Evolutionary conservation across 164 flowering plant species (phyloP).

Genomic region (Aristolochia fimbriata): DNA sequence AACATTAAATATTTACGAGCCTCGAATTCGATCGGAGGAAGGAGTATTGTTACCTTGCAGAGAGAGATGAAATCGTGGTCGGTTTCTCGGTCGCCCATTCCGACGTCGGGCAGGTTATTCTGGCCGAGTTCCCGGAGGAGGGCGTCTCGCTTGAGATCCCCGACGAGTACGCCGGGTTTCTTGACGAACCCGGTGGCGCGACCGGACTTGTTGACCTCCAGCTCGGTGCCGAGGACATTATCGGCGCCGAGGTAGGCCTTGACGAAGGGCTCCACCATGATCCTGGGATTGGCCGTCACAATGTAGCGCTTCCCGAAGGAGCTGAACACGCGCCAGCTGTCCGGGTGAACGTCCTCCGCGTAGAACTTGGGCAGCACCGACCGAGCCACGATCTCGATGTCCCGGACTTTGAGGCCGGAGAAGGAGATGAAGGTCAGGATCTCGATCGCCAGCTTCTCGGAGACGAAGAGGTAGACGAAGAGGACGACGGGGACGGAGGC

Average conservation of each 20-base stretch:
- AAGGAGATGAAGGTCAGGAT: conserved; percentile 44
- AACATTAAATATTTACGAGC: no score
- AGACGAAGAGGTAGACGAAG: conserved; percentile 40
- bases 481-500: conserved; percentile 43
- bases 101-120: conserved; percentile 46
- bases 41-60: no score
- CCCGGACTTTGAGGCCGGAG: conserved; percentile 43
- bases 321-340: conserved; percentile 58
- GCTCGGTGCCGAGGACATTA: conserved; percentile 64
- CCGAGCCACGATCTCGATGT: conserved; percentile 48
- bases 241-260: conserved; percentile 52
- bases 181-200: conserved; percentile 61
- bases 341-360: conserved; percentile 66
- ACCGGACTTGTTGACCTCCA: conserved; percentile 46
- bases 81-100: conserved; percentile 55
- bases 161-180: conserved; percentile 62
- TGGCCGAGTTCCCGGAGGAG: conserved; percentile 44
- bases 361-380: conserved; percentile 66
- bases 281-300: conserved; percentile 52
- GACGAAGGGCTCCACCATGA: conserved; percentile 71
- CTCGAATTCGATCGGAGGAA: no score
- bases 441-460: conserved; percentile 39
- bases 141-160: conserved; percentile 39
- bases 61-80: conserved; percentile 68
- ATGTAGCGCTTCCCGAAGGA: conserved; percentile 52